phyloP scores from a whole-genome alignment of 2,329 filamentous ascomycete genomes.

The Teratosphaeria pseudoeucalypti region DNA sequence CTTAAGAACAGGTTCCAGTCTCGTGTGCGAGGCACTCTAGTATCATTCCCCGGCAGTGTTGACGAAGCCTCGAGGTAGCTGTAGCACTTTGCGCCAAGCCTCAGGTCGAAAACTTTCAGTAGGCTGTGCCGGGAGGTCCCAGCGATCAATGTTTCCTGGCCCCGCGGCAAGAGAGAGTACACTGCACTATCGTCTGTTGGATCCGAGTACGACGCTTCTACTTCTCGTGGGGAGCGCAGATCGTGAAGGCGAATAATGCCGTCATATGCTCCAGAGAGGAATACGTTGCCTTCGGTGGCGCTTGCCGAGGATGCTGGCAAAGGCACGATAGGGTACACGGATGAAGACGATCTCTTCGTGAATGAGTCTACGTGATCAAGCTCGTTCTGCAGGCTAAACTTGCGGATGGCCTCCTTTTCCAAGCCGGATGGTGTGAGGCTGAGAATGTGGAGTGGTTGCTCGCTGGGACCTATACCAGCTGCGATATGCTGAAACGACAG shows the following conservation, averaged over 20 bases:
- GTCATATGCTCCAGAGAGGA: slow-evolving; percentile 52
- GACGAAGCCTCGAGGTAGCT: slow-evolving; percentile 16
- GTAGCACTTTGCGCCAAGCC: slow-evolving; percentile 32
- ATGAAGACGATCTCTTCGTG: slow-evolving; percentile 25
- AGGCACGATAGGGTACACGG: slow-evolving; percentile 38
- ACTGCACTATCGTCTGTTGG: slow-evolving; percentile 48
- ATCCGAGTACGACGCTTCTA: slow-evolving; percentile 42
- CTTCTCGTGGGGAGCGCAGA: slow-evolving; percentile 41
- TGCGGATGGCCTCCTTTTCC: slow-evolving; percentile 27
- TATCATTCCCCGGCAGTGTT: neutral
- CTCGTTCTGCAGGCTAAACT: slow-evolving; percentile 28
- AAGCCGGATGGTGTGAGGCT: slow-evolving; percentile 38
- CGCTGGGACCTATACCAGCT: slow-evolving; percentile 37
- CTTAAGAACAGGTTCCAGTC: slow-evolving; percentile 40
- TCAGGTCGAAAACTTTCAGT: slow-evolving; percentile 53
- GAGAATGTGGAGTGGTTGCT: slow-evolving; percentile 40
- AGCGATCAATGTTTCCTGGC: slow-evolving; percentile 46
- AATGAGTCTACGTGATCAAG: slow-evolving; percentile 7
- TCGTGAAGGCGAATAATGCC: slow-evolving; percentile 51
- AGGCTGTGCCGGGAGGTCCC: slow-evolving; percentile 48
- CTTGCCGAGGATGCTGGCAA: slow-evolving; percentile 22
- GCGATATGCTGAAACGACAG: slow-evolving; percentile 41
- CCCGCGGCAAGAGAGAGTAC: slow-evolving; percentile 48
- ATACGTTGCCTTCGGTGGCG: slow-evolving; percentile 38
- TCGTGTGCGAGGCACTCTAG: neutral